Evolutionary conservation across 1,139 yeast species (phyloP).

Genomic region (Zygosaccharomyces sapae): DNA sequence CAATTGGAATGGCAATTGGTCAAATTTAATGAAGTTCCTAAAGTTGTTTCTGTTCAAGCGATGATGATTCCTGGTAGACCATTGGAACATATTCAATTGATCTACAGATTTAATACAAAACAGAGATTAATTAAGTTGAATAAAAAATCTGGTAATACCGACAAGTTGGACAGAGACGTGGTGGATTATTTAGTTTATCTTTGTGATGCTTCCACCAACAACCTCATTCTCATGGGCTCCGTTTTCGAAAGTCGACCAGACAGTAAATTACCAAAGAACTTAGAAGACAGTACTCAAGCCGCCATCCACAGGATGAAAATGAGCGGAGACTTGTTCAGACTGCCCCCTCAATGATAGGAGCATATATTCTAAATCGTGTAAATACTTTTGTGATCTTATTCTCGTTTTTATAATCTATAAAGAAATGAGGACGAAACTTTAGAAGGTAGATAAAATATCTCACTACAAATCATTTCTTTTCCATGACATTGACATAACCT

Average conservation of each 20-base stretch:
- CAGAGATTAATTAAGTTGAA: slow-evolving; percentile 60
- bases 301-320: slow-evolving; percentile 45
- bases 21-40: slow-evolving; percentile 67
- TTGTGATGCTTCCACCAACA: slow-evolving; percentile 66
- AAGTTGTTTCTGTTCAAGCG: slow-evolving; percentile 66
- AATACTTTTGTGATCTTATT: slow-evolving; percentile 3
- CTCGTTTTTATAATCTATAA: not conserved
- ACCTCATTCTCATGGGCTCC: slow-evolving; percentile 73
- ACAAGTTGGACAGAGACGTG: slow-evolving; percentile 52
- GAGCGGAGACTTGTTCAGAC: slow-evolving; percentile 51
- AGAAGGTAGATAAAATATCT: not conserved
- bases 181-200: slow-evolving; percentile 73
- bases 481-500: slow-evolving; percentile 80
- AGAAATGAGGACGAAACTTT: not conserved
- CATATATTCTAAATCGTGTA: slow-evolving; percentile 5
- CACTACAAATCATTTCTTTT: slow-evolving; percentile 30
- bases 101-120: slow-evolving; percentile 69
- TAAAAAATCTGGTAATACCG: slow-evolving; percentile 44
- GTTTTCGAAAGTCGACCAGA: slow-evolving; percentile 59
- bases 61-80: slow-evolving; percentile 58
- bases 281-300: slow-evolving; percentile 35
- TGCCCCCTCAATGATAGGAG: slow-evolving; percentile 28
- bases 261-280: slow-evolving; percentile 39
- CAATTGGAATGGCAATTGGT: slow-evolving; percentile 72
- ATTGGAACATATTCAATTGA: slow-evolving; percentile 63